Percentiles rank a stretch among this genome's conserved stretches.
phyloP scores from a whole-genome alignment of 1,139 yeast genomes.

The Scheffersomyces insectosa region DNA sequence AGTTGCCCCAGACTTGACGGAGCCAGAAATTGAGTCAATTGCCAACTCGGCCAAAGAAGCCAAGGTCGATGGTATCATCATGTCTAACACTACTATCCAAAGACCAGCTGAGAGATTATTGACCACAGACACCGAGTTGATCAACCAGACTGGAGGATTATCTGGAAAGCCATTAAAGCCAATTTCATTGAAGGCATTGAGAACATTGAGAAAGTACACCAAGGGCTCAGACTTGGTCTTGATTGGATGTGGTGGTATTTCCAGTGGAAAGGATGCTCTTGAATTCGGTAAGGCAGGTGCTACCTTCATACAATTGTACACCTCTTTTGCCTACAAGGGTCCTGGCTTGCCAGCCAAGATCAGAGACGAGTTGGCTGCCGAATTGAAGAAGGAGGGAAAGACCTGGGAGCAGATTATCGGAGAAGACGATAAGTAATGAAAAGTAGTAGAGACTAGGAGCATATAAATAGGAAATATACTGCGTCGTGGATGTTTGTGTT shows the following conservation, averaged over 20 bases:
- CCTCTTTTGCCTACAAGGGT: constrained; percentile 90
- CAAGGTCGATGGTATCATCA: constrained; percentile 85
- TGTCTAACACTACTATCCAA: constrained; percentile 87
- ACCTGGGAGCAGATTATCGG: constrained; percentile 83
- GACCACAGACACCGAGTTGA: constrained; percentile 44
- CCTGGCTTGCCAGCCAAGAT: constrained; percentile 83
- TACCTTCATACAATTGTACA: constrained; percentile 77
- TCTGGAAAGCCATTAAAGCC: constrained; percentile 94
- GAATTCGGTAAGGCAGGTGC: constrained; percentile 97
- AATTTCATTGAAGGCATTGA: constrained; percentile 68
- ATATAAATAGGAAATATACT: neutral
- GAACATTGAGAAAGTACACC: constrained; percentile 68
- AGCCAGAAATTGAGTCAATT: constrained; percentile 77
- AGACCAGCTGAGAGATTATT: constrained; percentile 60
- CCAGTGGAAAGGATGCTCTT: constrained; percentile 79
- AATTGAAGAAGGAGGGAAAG: constrained; percentile 70
- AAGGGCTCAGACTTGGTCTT: constrained; percentile 71
- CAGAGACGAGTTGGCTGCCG: constrained; percentile 70
- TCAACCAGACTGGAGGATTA: constrained; percentile 77
- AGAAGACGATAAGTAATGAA: constrained; percentile 38
- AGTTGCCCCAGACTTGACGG: constrained; percentile 90
- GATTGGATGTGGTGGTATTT: constrained; percentile 94
- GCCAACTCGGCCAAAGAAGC: constrained; percentile 79
- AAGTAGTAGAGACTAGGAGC: neutral
- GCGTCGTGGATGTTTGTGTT: too few relatives aligned